Evolutionary conservation across 2,329 filamentous ascomycete genomes (phyloP).

Genomic region (Karstenula rhodostoma): DNA sequence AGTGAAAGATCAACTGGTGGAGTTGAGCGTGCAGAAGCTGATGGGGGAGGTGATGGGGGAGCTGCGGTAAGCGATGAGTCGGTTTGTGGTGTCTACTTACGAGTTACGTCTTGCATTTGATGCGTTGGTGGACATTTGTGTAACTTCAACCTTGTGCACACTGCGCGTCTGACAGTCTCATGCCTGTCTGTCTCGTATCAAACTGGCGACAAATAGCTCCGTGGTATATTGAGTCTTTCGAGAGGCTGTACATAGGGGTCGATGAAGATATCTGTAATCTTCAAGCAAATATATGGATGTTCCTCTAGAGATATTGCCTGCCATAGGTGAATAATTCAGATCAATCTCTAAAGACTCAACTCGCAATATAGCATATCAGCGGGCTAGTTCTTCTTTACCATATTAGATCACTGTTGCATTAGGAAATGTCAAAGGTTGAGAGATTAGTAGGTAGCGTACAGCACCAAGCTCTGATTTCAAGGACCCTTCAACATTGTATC

Average conservation of each 20-base stretch:
- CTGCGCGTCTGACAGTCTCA: not conserved
- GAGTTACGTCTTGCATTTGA: not conserved
- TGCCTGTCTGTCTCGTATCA: not conserved
- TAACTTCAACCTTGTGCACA: not conserved
- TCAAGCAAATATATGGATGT: not conserved
- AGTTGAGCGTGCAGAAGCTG: conserved; percentile 1
- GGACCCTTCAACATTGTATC: no score
- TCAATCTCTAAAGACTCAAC: no score
- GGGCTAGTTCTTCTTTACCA: no score
- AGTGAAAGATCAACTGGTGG: conserved; percentile 20
- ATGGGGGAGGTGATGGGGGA: conserved; percentile 4
- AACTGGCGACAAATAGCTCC: not conserved
- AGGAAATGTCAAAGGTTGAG: no score
- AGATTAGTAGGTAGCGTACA: no score
- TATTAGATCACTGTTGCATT: no score
- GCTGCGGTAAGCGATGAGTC: not conserved
- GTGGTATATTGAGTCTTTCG: not conserved
- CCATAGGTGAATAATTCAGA: not conserved
- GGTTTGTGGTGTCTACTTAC: not conserved
- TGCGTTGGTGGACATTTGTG: not conserved
- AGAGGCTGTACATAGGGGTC: no score
- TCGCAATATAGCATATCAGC: no score
- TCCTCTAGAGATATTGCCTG: not conserved
- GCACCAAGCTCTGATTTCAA: no score
- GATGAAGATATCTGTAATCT: not conserved